Evolutionary conservation across 1,284 basidiomycete genomes (phyloP), one percentile per base, ranked within the genome.

Genomic region (Irpex sp.): DNA sequence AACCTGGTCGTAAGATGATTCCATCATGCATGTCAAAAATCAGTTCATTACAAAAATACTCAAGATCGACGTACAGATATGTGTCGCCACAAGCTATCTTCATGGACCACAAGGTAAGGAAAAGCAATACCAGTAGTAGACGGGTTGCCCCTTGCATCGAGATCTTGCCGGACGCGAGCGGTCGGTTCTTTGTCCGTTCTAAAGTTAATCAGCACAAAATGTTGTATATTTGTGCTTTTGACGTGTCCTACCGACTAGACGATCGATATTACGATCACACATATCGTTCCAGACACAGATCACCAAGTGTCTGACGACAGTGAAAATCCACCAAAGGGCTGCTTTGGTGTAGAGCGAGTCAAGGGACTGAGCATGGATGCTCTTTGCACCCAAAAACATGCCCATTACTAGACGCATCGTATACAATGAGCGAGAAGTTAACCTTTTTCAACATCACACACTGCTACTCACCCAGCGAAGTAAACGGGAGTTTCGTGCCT

Each of bases 221-320:
- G 55, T 26, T 33, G 17, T 33, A 31, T n/a, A 6, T 9, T 11
- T 33, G 9, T 33, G 8, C 33, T 33, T 26, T 43, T 43, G 15
- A 43, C 33, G 19, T 35, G 8, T 9, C 69, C 54, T 56, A 70
- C 71, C 71, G n/a, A 72, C 70, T 54, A 65, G 63, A 13, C 60
- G 59, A 57, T 72, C 71, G 39, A 70, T 59, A 19, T 72, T 66
- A 13, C 59, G 51, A 59, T 71, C 70, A 55, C 65, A 68, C 2
- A 71, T 71, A 49, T 71, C 70, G 60, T 68, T 69, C 60, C 64
- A 66, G 8, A 65, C 62, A 50, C 66, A 68, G 39, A 43, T 11
- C 39, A 43, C 15, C 11, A 43, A 15, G 15, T 43, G 39, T 15
- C 39, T 9, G 8, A 43, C 15, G 15, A 43, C 15, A 15, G 39